Conservation (phyloP, 2,329 filamentous ascomycete genomes). For the Fusarium cyanostomum region DNA sequence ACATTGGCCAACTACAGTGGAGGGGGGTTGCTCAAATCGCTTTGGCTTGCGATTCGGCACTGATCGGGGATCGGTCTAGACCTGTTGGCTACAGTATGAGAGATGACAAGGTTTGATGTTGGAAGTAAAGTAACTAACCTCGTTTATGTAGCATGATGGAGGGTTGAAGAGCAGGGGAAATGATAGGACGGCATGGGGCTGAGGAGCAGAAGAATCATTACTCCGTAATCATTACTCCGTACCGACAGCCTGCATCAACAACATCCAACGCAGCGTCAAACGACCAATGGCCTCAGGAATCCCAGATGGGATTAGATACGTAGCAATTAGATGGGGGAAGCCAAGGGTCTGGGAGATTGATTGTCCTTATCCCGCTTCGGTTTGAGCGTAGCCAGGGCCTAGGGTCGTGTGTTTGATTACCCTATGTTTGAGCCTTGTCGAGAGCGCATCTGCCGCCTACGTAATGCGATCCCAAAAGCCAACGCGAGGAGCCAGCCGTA, state of each 20-base stretch:
- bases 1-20: background rate
- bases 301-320: slow-evolving; percentile 15
- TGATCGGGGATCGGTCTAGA: slow-evolving; percentile 9
- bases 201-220: slow-evolving; percentile 1
- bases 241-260: slow-evolving; percentile 9
- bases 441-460: slow-evolving; percentile 6
- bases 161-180: slow-evolving; percentile 12
- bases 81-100: background rate
- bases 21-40: background rate
- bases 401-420: slow-evolving; percentile 28
- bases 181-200: slow-evolving; percentile 14
- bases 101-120: slow-evolving; percentile 22
- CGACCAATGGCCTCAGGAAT: background rate
- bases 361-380: slow-evolving; percentile 37
- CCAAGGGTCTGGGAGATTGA: slow-evolving; percentile 20
- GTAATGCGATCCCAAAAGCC: slow-evolving; percentile 3
- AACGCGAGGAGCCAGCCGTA: background rate
- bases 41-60: background rate
- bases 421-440: background rate
- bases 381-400: slow-evolving; percentile 38
- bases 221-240: background rate
- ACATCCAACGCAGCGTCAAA: slow-evolving; percentile 5
- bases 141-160: slow-evolving; percentile 3
- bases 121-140: slow-evolving; percentile 21
- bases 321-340: slow-evolving; percentile 21